Evolutionary conservation across 2,329 filamentous ascomycete species (phyloP), one percentile per base, ranked within the genome.

Genomic region (Fusarium sp.): DNA sequence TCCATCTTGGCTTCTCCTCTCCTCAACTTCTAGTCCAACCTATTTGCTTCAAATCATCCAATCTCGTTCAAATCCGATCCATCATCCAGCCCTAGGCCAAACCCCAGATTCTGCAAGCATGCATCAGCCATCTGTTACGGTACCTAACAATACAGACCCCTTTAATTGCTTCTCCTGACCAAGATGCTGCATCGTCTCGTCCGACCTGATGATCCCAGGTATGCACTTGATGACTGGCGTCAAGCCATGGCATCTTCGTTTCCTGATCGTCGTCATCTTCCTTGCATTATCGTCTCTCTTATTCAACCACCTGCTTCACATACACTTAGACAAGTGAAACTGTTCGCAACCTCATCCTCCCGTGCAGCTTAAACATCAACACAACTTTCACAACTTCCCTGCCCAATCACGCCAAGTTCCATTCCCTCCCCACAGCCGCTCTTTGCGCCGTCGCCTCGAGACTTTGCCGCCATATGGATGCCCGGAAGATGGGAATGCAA

Each of bases 381-480:
- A 32, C 56, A 20, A 45, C 37, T 37, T 9, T 57, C 34, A 35
- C 61, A 61, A 48, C 64, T 41, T 68, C 20, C n/a, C 64, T 23
- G 37, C 45, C 73, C 75, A 73, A 76, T 68, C 39, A 67, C 45
- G 45, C 14, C 35, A 30, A 45, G 45, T 37, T 62, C 41, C 62
- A 54, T 62, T 64, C 65, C 52, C 30, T 68, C 66, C 66, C 67
- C 70, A 70, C 64, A 71, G 54, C 68, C 75, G 68, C 77, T 54
- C 30, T 57, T 74, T 54, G 67, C 75, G 76, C 75, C 66, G 67
- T 76, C 61, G 64, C 72, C 76, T 71, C 66, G 69, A 70, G 65
- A 68, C 64, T 63, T 25, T 50, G 64, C 67, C 52, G 34, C 67
- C 64, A 67, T 72, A 70, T 74, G 72, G 72, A 71, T 68, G 67